Base-by-base conservation (phyloP, 1,139 yeast genomes). In the Yamadazyma sp. region DNA sequence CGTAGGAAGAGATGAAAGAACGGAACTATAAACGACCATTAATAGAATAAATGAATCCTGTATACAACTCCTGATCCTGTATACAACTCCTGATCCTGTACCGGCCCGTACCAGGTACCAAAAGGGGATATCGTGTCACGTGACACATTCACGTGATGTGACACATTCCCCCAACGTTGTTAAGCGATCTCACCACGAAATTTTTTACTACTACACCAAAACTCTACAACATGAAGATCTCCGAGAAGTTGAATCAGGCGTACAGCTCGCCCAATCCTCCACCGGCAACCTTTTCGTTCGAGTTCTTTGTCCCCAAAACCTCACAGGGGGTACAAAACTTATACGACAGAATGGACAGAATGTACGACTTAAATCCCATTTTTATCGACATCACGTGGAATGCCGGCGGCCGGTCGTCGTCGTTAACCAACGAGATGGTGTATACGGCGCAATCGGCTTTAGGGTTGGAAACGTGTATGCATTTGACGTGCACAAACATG, bases 341-440 rank as follows among this genome's bases (percentile, higher is more conserved):
- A 42, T 92, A 90, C 64, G 98, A 92, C 61, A 78, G 98, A 59
- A 92, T 92, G 94, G 97, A 92, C 58, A 79, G 97, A 62, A 92
- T 92, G 98, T 88, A 87, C 62, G 90, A 86, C 50, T 72, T 90
- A 53, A 84, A 85, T 47, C 98, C 98, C 1, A 80, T 86, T 46
- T 92, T 92, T 59, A 82, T 92, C 44, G 98, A 92, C 58, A 86
- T 92, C 47, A 92, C 98, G 1, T 92, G 98, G 98, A 90, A 90
- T 55, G 98, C 98, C 2, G 98, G 98, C 31, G 97, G 97, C 7
- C 73, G 90, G 42, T 67, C 86, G 35, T 82, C 95, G 6, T 78
- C 79, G 36, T 68, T 87, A 51, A 86, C 97, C 31, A 84, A 87
- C 39, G 97, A 90, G 53, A 85, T 92, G 79, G 95, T 92, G 4